Conservation (phyloP, 1,284 basidiomycete species). For the Fistulinella cinereoalba region DNA sequence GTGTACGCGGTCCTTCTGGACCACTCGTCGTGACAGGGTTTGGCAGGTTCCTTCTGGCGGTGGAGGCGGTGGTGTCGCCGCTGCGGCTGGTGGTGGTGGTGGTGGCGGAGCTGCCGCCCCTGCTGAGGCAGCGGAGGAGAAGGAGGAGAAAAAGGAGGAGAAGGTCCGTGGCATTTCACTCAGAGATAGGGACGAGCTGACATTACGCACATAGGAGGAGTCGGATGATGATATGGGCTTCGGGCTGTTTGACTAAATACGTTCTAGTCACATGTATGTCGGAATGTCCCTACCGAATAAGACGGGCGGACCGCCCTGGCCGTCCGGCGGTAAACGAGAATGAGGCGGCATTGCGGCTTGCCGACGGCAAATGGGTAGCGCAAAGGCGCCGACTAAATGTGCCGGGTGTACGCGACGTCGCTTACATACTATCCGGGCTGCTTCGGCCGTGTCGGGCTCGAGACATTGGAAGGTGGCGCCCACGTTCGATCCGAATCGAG, state of each 20-base stretch:
- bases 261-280: background rate
- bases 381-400: conserved; percentile 21
- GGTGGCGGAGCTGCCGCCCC: conserved; percentile 58
- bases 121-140: conserved; percentile 62
- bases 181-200: conserved; percentile 3
- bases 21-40: conserved; percentile 19
- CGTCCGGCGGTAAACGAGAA: conserved; percentile 20
- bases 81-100: conserved; percentile 47
- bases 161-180: conserved; percentile 48
- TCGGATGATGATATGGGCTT: conserved; percentile 93
- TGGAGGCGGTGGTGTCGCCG: conserved; percentile 58
- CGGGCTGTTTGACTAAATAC: conserved; percentile 88
- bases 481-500: background rate
- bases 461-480: background rate
- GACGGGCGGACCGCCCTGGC: background rate
- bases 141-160: conserved; percentile 79
- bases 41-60: conserved; percentile 79
- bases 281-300: no score
- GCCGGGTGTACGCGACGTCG: conserved; percentile 5
- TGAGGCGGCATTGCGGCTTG: conserved; percentile 11
- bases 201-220: conserved; percentile 59
- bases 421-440: background rate
- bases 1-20: conserved; percentile 35
- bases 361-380: conserved; percentile 26
- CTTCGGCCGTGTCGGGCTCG: no score